These are phyloP conservation scores for Silybum marianum DNA, from an alignment of 129 eudicot genomes.

Conservation along the genomic window DNA sequence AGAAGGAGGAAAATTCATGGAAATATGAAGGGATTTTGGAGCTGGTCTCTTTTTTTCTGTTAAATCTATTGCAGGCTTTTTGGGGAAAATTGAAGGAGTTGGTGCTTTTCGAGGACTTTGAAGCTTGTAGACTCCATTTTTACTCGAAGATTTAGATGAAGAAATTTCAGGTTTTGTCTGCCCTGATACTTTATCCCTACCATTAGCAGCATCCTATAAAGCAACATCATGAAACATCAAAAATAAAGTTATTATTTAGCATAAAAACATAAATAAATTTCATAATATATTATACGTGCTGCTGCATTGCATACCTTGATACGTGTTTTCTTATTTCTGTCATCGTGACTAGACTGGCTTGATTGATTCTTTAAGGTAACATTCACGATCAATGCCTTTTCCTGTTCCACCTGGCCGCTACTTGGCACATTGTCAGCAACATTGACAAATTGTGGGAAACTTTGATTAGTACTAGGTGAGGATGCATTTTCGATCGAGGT, in stretches of 20 bases:
- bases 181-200: slow-evolving; percentile 28
- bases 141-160: slow-evolving; percentile 18
- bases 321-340: slow-evolving; percentile 30
- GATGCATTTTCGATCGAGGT: slow-evolving; percentile 11
- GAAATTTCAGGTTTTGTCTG: slow-evolving; percentile 35
- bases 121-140: slow-evolving; percentile 28
- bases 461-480: slow-evolving; percentile 27
- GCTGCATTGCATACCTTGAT: slow-evolving; percentile 38
- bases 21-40: slow-evolving; percentile 51
- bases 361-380: background rate
- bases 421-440: background rate
- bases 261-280: background rate
- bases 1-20: slow-evolving; percentile 46
- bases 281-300: background rate
- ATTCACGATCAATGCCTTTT: slow-evolving; percentile 17
- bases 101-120: slow-evolving; percentile 28
- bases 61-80: slow-evolving; percentile 26
- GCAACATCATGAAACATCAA: slow-evolving; percentile 8
- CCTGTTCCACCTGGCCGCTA: background rate
- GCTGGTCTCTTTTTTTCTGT: slow-evolving; percentile 44
- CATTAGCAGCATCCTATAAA: slow-evolving; percentile 39
- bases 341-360: background rate
- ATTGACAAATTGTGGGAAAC: slow-evolving; percentile 5
- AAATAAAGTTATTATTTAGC: background rate
- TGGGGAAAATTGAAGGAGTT: slow-evolving; percentile 24